Base-by-base conservation (phyloP, 139 green algal genomes). In the Volvox africanus region DNA sequence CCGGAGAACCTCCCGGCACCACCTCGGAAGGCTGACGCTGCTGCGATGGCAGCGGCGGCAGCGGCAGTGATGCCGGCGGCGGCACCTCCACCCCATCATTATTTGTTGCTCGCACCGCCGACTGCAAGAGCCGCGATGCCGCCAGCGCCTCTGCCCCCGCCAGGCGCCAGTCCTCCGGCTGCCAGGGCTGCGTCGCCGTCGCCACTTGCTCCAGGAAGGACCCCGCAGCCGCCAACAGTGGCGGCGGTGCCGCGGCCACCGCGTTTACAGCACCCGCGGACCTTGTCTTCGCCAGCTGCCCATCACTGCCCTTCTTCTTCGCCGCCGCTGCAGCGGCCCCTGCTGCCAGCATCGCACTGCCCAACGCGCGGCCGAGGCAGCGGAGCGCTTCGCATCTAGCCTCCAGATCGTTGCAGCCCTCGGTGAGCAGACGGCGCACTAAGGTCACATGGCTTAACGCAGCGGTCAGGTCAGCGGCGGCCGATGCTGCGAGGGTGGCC, bases 81-180 rank as follows among this genome's bases (percentile, higher is more conserved):
- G n/a, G 30, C 80, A 35, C 37, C 62, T 80, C 69, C 55, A 50
- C 79, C 83, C 55, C 35, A 14, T 35, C 65, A 77, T 67, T 18
- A 61, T 1, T 61, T 33, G 6, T 13, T 44, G 22, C 24, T 50
- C 61, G 79, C 85, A 16, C n/a, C 84, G 89, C 85, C 9, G 81
- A 87, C 77, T 75, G 76, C 76, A 96, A 85, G 28, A 95, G 55
- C 65, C 86, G 91, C 21, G 93, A 94, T 28, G 92, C 71, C 13
- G 87, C 83, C 75, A 97, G 92, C 26, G 95, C 94, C 3, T 92
- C 67, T 19, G 83, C 95, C 18, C 92, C 95, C n/a, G 95, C 96
- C 50, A 87, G 30, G 6, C 96, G 95, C 50, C 96, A 68, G 22
- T 95, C 91, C 19, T 94, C 91, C 33, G 95, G 91, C 92, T 97